phyloP scores from a whole-genome alignment of 2,329 filamentous ascomycete species.

The Clonostachys byssicola region DNA sequence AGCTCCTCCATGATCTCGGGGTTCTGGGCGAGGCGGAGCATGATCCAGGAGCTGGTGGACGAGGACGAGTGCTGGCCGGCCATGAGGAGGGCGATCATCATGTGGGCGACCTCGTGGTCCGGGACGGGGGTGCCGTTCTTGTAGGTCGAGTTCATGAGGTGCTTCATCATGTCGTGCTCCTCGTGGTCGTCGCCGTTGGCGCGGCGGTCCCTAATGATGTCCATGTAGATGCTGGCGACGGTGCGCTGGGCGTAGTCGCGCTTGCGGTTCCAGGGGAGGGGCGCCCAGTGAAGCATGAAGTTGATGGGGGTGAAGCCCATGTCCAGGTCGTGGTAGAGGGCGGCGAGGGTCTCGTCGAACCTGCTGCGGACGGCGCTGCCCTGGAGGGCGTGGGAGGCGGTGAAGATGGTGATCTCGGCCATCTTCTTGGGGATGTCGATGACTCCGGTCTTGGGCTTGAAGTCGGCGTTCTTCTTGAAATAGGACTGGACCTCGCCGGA shows the following conservation, averaged over 20 bases:
- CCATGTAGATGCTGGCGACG: conserved; percentile 77
- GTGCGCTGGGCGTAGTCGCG: conserved; percentile 77
- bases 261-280: conserved; percentile 81
- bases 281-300: conserved; percentile 85
- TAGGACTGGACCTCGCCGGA: conserved; percentile 70
- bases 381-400: conserved; percentile 80
- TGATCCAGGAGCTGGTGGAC: conserved; percentile 80
- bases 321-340: conserved; percentile 83
- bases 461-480: conserved; percentile 61
- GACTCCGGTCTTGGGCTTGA: conserved; percentile 65
- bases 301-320: conserved; percentile 88
- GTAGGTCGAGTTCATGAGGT: conserved; percentile 80
- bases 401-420: conserved; percentile 87
- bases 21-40: conserved; percentile 73
- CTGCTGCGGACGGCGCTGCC: conserved; percentile 76
- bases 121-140: conserved; percentile 78
- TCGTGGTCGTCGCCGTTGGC: conserved; percentile 42
- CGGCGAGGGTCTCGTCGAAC: conserved; percentile 77
- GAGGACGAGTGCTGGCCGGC: conserved; percentile 87
- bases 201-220: conserved; percentile 73
- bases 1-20: conserved; percentile 78
- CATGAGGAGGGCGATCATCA: conserved; percentile 94
- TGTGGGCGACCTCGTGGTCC: conserved; percentile 81
- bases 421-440: conserved; percentile 72
- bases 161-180: conserved; percentile 79